Evolutionary conservation across 176 grass and related monocot genomes (phyloP).

Genomic region (Oryza glumipatula): DNA sequence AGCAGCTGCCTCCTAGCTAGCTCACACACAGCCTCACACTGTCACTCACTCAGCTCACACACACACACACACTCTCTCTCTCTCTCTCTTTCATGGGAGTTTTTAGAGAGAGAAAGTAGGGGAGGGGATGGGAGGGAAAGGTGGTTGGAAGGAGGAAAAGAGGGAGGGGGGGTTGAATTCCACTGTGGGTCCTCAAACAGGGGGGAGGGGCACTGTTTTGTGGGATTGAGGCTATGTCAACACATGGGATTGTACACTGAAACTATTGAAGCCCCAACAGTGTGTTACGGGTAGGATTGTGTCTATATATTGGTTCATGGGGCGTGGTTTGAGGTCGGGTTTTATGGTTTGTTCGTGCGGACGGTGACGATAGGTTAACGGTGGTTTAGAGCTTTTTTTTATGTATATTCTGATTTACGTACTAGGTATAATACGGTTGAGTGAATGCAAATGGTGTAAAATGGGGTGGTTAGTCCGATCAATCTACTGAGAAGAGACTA

Average conservation of each 20-base stretch:
- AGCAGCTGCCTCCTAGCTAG: neutral
- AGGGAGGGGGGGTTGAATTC: neutral
- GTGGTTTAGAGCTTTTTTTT: neutral
- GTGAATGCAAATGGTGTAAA: neutral
- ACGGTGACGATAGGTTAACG: neutral
- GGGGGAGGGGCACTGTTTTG: neutral
- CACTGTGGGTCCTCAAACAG: neutral
- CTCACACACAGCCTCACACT: neutral
- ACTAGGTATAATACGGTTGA: neutral
- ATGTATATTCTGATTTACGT: too few species aligned
- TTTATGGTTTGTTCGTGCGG: too few species aligned
- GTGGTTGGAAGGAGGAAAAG: slow-evolving; percentile 3
- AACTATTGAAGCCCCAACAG: neutral
- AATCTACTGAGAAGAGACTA: too few species aligned
- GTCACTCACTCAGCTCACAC: neutral
- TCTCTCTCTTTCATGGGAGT: neutral
- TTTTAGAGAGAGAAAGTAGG: slow-evolving; percentile 5
- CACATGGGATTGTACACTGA: neutral
- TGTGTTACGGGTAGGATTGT: too few species aligned
- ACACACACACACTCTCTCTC: neutral
- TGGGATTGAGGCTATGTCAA: neutral
- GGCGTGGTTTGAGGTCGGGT: too few species aligned
- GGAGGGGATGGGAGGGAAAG: neutral
- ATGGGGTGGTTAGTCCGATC: neutral
- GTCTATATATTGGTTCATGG: too few species aligned